phyloP scores from a whole-genome alignment of 805 yeast species.

The Naumovozyma baii region DNA sequence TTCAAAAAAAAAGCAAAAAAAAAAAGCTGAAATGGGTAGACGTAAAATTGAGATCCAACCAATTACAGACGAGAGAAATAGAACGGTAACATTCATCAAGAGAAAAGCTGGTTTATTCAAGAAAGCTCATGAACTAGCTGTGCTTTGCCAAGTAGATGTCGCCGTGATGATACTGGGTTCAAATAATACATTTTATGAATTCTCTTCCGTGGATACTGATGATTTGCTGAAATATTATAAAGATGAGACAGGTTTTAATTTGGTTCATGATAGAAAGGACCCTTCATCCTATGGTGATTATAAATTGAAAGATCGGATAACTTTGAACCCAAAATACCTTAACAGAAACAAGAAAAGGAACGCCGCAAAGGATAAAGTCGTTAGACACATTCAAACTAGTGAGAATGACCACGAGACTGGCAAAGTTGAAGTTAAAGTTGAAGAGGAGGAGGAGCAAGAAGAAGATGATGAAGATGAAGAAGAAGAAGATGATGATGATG shows the following conservation, averaged over 20 bases:
- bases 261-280: conserved; percentile 47
- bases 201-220: conserved; percentile 60
- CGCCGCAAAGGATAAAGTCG: too few relatives aligned
- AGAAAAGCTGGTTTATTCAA: conserved; percentile 90
- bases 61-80: conserved; percentile 76
- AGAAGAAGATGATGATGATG: conserved; percentile 7
- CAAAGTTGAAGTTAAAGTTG: conserved; percentile 2
- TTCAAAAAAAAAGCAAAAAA: conserved; percentile 2
- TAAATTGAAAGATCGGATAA: conserved; percentile 26
- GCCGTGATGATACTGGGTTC: conserved; percentile 82
- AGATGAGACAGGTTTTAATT: conserved; percentile 19
- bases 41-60: conserved; percentile 93
- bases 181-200: conserved; percentile 77
- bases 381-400: neutral
- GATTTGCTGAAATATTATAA: conserved; percentile 37
- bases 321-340: conserved; percentile 4
- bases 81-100: conserved; percentile 65
- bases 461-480: conserved; percentile 3
- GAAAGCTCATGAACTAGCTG: conserved; percentile 53
- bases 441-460: conserved; percentile 3
- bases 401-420: neutral
- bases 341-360: neutral
- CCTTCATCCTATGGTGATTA: conserved; percentile 62
- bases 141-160: conserved; percentile 84
- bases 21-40: conserved; percentile 63